Percentiles rank a stretch among this genome's conserved stretches.
phyloP scores from a whole-genome alignment of 257 asterid genomes.

The Rubia yunnanensis region DNA sequence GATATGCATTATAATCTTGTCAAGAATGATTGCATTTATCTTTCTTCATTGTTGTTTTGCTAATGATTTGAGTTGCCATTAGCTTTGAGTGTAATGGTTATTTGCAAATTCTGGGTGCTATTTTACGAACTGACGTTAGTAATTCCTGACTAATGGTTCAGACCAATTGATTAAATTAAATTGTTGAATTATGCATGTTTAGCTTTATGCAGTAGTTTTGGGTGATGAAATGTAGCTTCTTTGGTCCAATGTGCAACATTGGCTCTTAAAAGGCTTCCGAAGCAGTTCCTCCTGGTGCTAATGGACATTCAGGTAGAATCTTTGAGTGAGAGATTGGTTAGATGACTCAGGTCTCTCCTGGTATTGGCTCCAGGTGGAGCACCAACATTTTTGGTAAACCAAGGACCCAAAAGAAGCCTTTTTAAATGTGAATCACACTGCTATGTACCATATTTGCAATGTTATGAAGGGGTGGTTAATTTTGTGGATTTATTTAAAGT shows the following conservation, averaged over 20 bases:
- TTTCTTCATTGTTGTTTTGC: neutral
- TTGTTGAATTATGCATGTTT: neutral
- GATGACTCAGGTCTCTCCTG: neutral
- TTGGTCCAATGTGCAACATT: neutral
- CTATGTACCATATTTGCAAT: neutral
- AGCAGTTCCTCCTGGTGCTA: neutral
- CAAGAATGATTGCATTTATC: neutral
- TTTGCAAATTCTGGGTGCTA: neutral
- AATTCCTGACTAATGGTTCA: neutral
- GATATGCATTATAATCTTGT: neutral
- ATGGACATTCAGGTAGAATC: neutral
- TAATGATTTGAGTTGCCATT: neutral
- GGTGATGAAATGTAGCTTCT: neutral
- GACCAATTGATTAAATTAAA: too few relatives aligned
- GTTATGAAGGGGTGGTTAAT: too few relatives aligned
- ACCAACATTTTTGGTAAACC: neutral
- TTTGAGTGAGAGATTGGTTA: too few relatives aligned
- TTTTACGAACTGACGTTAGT: neutral
- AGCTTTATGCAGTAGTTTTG: neutral
- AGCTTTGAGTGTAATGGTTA: neutral
- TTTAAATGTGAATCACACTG: neutral
- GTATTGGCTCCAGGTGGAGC: neutral
- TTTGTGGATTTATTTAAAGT: too few relatives aligned
- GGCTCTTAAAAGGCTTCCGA: neutral
- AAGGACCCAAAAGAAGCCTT: neutral